Percentiles rank a stretch among this genome's conserved stretches.
phyloP scores from a whole-genome alignment of 805 yeast genomes.

The Candida ovalis region DNA sequence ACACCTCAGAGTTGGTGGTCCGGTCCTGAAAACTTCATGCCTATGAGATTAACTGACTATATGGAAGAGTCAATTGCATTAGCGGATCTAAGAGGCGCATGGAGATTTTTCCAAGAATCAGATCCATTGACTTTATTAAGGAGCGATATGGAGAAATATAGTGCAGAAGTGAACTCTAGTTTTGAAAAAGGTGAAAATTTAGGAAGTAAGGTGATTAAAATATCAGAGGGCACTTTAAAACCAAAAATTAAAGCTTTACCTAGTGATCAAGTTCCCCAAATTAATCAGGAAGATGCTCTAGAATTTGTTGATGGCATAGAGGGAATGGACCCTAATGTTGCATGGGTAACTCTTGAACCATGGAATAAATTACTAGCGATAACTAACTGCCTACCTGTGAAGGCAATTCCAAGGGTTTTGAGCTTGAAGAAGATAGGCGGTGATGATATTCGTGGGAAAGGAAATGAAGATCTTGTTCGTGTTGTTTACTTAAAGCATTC shows the following conservation, averaged over 20 bases:
- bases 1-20: conserved; percentile 43
- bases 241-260: conserved; percentile 6
- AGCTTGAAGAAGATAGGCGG: neutral
- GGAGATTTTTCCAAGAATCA: neutral
- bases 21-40: conserved; percentile 45
- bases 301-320: neutral
- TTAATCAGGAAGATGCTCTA: neutral
- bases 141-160: conserved; percentile 1
- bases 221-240: conserved; percentile 5
- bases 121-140: neutral
- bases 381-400: neutral
- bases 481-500: neutral
- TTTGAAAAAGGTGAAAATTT: conserved; percentile 5
- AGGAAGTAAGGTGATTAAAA: conserved; percentile 7
- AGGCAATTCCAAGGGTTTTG: neutral
- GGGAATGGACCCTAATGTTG: neutral
- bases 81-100: conserved; percentile 9
- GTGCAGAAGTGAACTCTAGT: neutral
- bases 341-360: neutral
- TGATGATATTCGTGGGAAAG: neutral
- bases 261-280: neutral
- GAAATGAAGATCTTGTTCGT: too few relatives aligned
- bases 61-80: conserved; percentile 16
- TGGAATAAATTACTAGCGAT: neutral
- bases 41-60: conserved; percentile 36